Conservation (phyloP, 257 asterid species). For the Prunella vulgaris region DNA sequence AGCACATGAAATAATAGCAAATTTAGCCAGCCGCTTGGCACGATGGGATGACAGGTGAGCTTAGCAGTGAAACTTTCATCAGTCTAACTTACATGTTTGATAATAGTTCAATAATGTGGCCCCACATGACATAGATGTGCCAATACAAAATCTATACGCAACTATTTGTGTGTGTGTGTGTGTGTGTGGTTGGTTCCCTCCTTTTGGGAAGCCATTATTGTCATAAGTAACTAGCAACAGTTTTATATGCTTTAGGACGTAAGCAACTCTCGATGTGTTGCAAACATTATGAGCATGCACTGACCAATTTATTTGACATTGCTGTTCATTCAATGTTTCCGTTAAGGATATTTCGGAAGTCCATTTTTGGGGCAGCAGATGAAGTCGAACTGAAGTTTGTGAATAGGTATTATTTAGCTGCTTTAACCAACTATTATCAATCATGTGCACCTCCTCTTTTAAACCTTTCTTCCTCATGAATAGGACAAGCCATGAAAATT, state of each 20-base stretch:
- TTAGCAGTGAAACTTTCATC: background rate
- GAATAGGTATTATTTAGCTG: slow-evolving; percentile 59
- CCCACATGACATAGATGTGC: background rate
- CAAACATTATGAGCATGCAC: slow-evolving; percentile 5
- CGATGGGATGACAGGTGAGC: slow-evolving; percentile 98
- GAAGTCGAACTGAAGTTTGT: slow-evolving; percentile 91
- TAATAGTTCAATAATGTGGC: slow-evolving; percentile 10
- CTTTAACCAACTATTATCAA: slow-evolving; percentile 7
- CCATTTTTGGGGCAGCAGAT: slow-evolving; percentile 93
- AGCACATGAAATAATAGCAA: slow-evolving; percentile 68
- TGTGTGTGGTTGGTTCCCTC: background rate
- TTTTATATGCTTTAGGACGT: background rate
- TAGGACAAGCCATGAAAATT: slow-evolving; percentile 87
- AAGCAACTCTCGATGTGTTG: background rate
- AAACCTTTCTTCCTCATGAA: slow-evolving; percentile 5
- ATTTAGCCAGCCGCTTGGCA: slow-evolving; percentile 79
- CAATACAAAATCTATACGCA: background rate
- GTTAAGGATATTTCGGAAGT: slow-evolving; percentile 76
- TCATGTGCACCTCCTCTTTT: background rate
- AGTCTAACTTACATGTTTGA: background rate
- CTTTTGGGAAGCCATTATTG: background rate
- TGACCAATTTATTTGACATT: slow-evolving; percentile 6
- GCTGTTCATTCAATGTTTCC: slow-evolving; percentile 13
- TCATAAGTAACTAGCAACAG: background rate
- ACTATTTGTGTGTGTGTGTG: too few species aligned